phyloP scores from a whole-genome alignment of 352 stramenopile species.

The Paralagenidium karlingii region DNA sequence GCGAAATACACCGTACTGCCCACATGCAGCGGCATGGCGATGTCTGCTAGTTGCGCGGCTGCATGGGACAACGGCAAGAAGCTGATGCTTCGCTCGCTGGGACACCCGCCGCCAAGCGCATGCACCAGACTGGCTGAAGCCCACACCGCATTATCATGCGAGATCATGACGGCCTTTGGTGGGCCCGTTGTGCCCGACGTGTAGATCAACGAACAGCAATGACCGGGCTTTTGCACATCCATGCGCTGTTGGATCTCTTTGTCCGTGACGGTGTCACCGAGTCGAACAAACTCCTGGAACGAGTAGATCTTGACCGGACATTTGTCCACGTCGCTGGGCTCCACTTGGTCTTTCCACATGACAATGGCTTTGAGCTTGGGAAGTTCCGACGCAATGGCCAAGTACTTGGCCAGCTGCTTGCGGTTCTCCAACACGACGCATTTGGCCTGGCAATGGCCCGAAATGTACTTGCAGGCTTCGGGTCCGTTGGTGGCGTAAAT shows the following conservation, averaged over 20 bases:
- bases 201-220: slow-evolving; percentile 71
- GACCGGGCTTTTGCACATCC: slow-evolving; percentile 2
- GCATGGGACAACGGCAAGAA: slow-evolving; percentile 78
- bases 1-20: slow-evolving; percentile 69
- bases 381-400: slow-evolving; percentile 14
- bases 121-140: slow-evolving; percentile 41
- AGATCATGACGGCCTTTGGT: slow-evolving; percentile 66
- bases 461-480: slow-evolving; percentile 15
- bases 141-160: slow-evolving; percentile 65
- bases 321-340: slow-evolving; percentile 3
- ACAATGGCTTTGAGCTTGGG: slow-evolving; percentile 26
- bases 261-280: slow-evolving; percentile 4
- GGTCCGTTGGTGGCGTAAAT: slow-evolving; percentile 31
- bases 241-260: slow-evolving; percentile 2
- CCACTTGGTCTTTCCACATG: slow-evolving; percentile 8
- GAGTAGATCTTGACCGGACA: slow-evolving; percentile 6
- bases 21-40: slow-evolving; percentile 47
- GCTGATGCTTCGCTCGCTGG: slow-evolving; percentile 54
- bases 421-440: slow-evolving; percentile 15
- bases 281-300: slow-evolving; percentile 5
- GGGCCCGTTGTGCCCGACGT: slow-evolving; percentile 73
- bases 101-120: slow-evolving; percentile 19
- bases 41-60: slow-evolving; percentile 70
- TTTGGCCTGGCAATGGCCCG: slow-evolving; percentile 13
- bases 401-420: slow-evolving; percentile 17